These are phyloP conservation scores for Rubus idaeus DNA, from an alignment of 306 rosid genomes.

Conservation along the genomic window DNA sequence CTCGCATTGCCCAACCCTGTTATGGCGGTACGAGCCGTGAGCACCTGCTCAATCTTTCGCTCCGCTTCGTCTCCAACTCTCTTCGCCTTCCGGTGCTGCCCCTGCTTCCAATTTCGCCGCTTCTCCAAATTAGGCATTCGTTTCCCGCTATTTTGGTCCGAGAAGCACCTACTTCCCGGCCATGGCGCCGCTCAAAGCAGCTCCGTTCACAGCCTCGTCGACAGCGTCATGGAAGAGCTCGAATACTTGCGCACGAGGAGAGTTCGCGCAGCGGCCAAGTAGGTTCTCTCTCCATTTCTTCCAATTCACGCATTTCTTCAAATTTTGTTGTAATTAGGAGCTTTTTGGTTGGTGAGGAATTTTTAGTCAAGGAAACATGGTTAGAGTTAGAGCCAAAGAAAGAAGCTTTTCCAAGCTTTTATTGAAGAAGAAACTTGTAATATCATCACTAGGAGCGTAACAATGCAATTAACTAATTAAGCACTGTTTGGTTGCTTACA, in stretches of 20 bases:
- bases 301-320: neutral
- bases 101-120: slow-evolving; percentile 34
- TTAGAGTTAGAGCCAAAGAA: no score
- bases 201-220: slow-evolving; percentile 57
- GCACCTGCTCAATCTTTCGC: slow-evolving; percentile 53
- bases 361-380: no score
- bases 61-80: slow-evolving; percentile 52
- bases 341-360: neutral
- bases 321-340: neutral
- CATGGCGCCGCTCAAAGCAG: slow-evolving; percentile 41
- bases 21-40: slow-evolving; percentile 73
- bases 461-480: no score
- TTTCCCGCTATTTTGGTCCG: slow-evolving; percentile 23
- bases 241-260: slow-evolving; percentile 40
- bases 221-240: slow-evolving; percentile 69
- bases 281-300: slow-evolving; percentile 4
- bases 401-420: no score
- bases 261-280: slow-evolving; percentile 57
- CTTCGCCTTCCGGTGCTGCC: slow-evolving; percentile 49
- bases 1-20: no score
- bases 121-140: slow-evolving; percentile 21
- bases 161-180: slow-evolving; percentile 13
- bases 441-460: no score
- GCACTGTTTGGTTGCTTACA: no score
- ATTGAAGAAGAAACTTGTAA: no score